These are phyloP conservation scores for Haplographium delicatum DNA, from an alignment of 495 filamentous ascomycete genomes.

Conservation along the genomic window DNA sequence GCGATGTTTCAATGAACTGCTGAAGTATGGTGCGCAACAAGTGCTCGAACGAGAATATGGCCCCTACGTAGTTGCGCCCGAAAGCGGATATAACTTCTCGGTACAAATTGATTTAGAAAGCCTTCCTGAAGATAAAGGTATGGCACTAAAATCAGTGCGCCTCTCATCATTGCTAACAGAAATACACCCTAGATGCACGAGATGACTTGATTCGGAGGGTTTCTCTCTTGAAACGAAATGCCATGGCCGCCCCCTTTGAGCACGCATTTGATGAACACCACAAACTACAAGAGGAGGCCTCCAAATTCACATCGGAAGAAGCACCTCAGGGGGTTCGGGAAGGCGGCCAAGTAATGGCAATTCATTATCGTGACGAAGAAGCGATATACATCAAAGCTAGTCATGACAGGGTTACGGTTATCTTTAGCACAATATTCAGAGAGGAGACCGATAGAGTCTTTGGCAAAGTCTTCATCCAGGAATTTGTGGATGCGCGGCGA, in stretches of 20 bases:
- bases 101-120: conserved; percentile 82
- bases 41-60: conserved; percentile 94
- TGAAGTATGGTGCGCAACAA: conserved; percentile 85
- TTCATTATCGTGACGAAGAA: conserved; percentile 97
- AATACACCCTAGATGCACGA: conserved; percentile 53
- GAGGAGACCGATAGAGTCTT: conserved; percentile 97
- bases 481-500: conserved; percentile 93
- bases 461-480: conserved; percentile 89
- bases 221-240: conserved; percentile 89
- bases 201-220: conserved; percentile 83
- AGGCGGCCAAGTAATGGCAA: conserved; percentile 89
- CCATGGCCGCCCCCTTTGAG: conserved; percentile 97
- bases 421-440: conserved; percentile 96
- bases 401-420: conserved; percentile 94
- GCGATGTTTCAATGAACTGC: conserved; percentile 87
- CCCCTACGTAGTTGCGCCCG: conserved; percentile 78
- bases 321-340: conserved; percentile 84
- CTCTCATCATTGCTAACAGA: not conserved
- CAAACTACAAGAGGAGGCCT: conserved; percentile 75
- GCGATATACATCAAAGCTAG: conserved; percentile 99
- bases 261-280: conserved; percentile 91
- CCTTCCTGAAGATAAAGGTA: conserved; percentile 71
- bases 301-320: conserved; percentile 84
- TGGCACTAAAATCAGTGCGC: conserved; percentile 4
- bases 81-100: conserved; percentile 92